Conservation (phyloP, 352 stramenopile species). For the Phytopythium mirpurense region DNA sequence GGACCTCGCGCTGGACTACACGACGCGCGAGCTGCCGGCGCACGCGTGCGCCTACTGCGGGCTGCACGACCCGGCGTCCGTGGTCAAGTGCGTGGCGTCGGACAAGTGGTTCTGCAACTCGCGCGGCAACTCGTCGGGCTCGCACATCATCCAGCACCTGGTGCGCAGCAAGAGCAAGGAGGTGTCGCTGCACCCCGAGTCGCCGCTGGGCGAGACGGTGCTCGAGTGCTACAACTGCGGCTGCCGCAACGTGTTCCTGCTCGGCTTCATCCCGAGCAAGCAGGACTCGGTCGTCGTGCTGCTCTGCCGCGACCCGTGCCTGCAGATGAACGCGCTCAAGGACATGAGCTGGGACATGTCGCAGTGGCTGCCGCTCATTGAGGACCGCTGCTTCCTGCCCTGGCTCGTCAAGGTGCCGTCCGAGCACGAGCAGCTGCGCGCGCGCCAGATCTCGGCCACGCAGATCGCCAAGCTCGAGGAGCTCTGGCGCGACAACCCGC, state of each 20-base stretch:
- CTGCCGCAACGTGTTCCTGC: slow-evolving; percentile 96
- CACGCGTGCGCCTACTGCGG: slow-evolving; percentile 97
- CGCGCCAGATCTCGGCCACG: slow-evolving; percentile 91
- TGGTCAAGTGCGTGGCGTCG: slow-evolving; percentile 95
- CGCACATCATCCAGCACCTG: slow-evolving; percentile 98
- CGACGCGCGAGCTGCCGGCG: slow-evolving; percentile 68
- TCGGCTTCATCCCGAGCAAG: slow-evolving; percentile 98
- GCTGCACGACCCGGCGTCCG: slow-evolving; percentile 93
- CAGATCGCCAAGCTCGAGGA: slow-evolving; percentile 88
- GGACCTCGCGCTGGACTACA: slow-evolving; percentile 60
- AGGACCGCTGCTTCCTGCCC: slow-evolving; percentile 95
- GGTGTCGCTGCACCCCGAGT: slow-evolving; percentile 92
- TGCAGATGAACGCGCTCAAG: slow-evolving; percentile 96
- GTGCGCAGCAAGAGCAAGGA: slow-evolving; percentile 92
- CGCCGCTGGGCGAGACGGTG: slow-evolving; percentile 94
- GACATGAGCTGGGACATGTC: slow-evolving; percentile 99
- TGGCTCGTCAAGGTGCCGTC: slow-evolving; percentile 96
- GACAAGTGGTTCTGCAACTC: slow-evolving; percentile 99
- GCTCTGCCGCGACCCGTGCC: slow-evolving; percentile 95
- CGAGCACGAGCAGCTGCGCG: slow-evolving; percentile 90
- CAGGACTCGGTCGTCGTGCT: slow-evolving; percentile 96
- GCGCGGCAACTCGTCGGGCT: slow-evolving; percentile 90
- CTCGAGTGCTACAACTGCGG: slow-evolving; percentile 99
- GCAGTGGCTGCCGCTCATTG: slow-evolving; percentile 97
- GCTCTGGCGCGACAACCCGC: slow-evolving; percentile 96